Conservation (phyloP, 805 yeast genomes). For the Ogataea parapolymorpha region DNA sequence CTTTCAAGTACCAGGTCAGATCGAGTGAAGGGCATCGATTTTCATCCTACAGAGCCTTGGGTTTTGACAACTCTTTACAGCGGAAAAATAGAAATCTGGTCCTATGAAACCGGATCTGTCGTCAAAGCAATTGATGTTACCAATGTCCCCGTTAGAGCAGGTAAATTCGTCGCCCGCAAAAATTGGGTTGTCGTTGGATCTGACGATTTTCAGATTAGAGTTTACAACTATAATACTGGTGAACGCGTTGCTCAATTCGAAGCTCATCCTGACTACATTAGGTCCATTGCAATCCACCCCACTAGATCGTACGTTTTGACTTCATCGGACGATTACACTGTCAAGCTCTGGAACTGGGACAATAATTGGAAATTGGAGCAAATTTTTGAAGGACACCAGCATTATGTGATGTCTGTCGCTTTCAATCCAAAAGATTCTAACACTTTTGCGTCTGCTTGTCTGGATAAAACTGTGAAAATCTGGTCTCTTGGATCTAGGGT, state of each 20-base stretch:
- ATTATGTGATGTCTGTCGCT: conserved; percentile 90
- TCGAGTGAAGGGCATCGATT: conserved; percentile 95
- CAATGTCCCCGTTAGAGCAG: conserved; percentile 95
- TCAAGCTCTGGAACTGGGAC: conserved; percentile 98
- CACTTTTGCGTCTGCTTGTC: conserved; percentile 95
- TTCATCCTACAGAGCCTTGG: conserved; percentile 99
- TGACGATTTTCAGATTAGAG: conserved; percentile 92
- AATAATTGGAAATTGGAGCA: conserved; percentile 87
- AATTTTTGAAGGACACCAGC: conserved; percentile 92
- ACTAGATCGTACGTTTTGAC: conserved; percentile 85
- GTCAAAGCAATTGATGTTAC: conserved; percentile 92
- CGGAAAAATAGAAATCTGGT: conserved; percentile 91
- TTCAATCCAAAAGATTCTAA: conserved; percentile 97
- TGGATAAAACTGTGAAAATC: conserved; percentile 93
- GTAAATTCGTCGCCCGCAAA: conserved; percentile 91
- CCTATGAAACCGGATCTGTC: conserved; percentile 78
- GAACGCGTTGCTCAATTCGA: conserved; percentile 94
- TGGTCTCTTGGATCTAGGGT: conserved; percentile 89
- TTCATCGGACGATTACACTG: conserved; percentile 86
- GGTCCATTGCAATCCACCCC: conserved; percentile 93
- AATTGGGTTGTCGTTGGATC: conserved; percentile 96
- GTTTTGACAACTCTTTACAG: conserved; percentile 85
- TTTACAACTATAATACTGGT: conserved; percentile 91
- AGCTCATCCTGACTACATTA: conserved; percentile 96
- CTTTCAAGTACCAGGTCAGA: conserved; percentile 89